Conservation (phyloP, 306 rosid genomes). For the Elaeagnus macrophylla region DNA sequence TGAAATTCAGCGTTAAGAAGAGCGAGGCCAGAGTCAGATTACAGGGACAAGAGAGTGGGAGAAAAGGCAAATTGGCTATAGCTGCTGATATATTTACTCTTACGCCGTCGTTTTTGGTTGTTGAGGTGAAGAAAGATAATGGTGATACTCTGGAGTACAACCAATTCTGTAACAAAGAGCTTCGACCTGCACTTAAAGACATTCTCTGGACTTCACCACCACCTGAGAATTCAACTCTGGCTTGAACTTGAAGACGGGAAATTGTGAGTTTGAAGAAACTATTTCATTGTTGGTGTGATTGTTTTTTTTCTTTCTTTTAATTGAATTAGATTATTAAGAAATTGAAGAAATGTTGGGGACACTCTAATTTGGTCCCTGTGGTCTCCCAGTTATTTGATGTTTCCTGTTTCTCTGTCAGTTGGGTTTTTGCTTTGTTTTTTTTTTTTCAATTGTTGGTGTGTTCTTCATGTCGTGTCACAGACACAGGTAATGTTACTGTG, state of each 20-base stretch:
- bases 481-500: too few species aligned
- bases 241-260: background rate
- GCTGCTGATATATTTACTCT: conserved; percentile 77
- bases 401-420: too few species aligned
- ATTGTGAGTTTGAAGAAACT: too few species aligned
- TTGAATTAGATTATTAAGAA: too few species aligned
- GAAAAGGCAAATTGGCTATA: conserved; percentile 69
- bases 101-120: conserved; percentile 72
- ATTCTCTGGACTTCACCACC: conserved; percentile 59
- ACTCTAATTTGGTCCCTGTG: too few species aligned
- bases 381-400: too few species aligned
- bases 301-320: background rate
- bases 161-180: conserved; percentile 85
- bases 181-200: conserved; percentile 87
- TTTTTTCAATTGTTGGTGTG: too few species aligned
- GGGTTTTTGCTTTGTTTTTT: too few species aligned
- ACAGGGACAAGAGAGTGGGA: conserved; percentile 54
- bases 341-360: too few species aligned
- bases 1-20: conserved; percentile 57
- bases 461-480: too few species aligned
- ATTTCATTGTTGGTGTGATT: background rate
- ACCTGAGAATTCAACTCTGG: conserved; percentile 28
- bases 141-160: conserved; percentile 88
- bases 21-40: conserved; percentile 66
- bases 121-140: conserved; percentile 78